These are phyloP conservation scores for Fusarium sp. DNA, from an alignment of 2,329 filamentous ascomycete genomes.

Conservation along the genomic window DNA sequence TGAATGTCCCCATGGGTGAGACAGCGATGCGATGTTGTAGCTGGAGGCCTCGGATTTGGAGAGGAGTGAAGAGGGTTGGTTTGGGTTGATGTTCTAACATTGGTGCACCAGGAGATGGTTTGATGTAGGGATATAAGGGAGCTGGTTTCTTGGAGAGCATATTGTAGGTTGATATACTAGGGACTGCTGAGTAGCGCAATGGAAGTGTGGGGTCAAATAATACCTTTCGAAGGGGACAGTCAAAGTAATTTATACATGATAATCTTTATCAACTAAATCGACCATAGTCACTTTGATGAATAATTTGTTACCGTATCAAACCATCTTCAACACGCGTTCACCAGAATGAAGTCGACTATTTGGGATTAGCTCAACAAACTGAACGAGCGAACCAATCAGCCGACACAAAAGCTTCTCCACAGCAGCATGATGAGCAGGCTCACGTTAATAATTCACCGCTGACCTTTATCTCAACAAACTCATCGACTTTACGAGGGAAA, in stretches of 20 bases:
- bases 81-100: accelerated
- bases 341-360: neutral
- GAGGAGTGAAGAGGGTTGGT: neutral
- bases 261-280: accelerated
- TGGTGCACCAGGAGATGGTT: neutral
- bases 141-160: neutral
- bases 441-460: constrained; percentile 1
- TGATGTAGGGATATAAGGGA: accelerated
- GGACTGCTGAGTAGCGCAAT: accelerated
- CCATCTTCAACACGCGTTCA: neutral
- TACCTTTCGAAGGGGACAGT: accelerated
- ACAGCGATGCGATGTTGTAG: neutral
- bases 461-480: accelerated
- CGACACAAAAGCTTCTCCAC: accelerated
- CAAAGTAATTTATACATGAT: neutral
- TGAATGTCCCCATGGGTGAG: constrained; percentile 8
- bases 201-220: neutral
- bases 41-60: neutral
- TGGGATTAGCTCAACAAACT: neutral
- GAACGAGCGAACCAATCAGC: neutral
- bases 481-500: accelerated
- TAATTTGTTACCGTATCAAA: accelerated
- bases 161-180: neutral
- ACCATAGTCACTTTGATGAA: neutral
- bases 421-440: neutral